A percentile compares a stretch with the other conserved stretches of the same genome.
Evolutionary conservation across 306 rosid species (phyloP).

Genomic region (Crotalaria pallida): DNA sequence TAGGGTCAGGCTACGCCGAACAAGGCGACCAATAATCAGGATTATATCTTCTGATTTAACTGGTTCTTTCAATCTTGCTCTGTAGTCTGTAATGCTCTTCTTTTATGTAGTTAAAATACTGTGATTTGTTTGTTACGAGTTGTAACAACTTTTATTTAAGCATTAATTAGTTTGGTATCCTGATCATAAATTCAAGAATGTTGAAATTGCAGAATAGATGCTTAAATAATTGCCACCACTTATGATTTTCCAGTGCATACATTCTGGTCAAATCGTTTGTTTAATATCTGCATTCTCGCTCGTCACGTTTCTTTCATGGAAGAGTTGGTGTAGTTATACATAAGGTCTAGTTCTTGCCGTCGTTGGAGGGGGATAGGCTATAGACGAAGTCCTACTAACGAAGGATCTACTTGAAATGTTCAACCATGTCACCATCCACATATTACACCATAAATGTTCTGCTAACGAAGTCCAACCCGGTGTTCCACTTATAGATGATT

Average conservation of each 20-base stretch:
- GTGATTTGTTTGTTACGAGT: background rate
- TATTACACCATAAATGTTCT: no score
- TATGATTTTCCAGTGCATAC: background rate
- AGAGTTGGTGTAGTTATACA: background rate
- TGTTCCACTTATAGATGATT: no score
- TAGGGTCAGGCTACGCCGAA: slow-evolving; percentile 96
- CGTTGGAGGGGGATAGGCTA: no score
- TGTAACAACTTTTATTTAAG: background rate
- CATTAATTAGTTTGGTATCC: background rate
- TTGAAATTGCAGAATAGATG: background rate
- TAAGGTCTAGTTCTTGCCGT: no score
- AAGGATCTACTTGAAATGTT: no score
- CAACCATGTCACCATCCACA: no score
- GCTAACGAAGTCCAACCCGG: no score
- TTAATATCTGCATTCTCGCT: background rate
- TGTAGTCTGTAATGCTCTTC: background rate
- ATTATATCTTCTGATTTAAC: slow-evolving; percentile 5
- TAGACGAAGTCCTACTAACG: no score
- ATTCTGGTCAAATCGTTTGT: background rate
- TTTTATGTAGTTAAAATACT: background rate
- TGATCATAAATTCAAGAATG: background rate
- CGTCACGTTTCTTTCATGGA: slow-evolving; percentile 17
- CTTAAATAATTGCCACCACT: slow-evolving; percentile 9
- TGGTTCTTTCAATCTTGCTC: slow-evolving; percentile 17
- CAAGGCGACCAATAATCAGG: slow-evolving; percentile 63